A percentile compares a stretch with the other conserved stretches of the same genome.
These are phyloP conservation scores for Catharanthus roseus DNA, from an alignment of 257 asterid species.

Conservation along the genomic window DNA sequence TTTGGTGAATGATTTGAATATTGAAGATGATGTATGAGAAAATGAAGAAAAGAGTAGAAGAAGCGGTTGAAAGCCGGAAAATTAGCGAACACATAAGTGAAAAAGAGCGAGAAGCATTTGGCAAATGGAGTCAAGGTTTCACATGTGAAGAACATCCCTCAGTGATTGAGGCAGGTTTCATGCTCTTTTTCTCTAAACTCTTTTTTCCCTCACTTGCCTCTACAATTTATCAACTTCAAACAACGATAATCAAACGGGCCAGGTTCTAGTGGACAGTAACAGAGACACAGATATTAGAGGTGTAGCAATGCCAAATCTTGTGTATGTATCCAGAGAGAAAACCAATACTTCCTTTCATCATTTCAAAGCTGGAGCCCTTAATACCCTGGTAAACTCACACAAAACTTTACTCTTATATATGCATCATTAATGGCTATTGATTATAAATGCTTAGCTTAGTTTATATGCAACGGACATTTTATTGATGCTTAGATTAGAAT, in stretches of 20 bases:
- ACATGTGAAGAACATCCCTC: slow-evolving; percentile 51
- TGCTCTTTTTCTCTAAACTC: too few relatives aligned
- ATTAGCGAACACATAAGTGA: slow-evolving; percentile 32
- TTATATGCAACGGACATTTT: too few relatives aligned
- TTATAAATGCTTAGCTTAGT: too few relatives aligned
- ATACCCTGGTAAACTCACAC: slow-evolving; percentile 42
- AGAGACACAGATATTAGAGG: slow-evolving; percentile 37
- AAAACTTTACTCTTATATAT: background rate
- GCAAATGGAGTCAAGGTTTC: slow-evolving; percentile 37
- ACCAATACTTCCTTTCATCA: slow-evolving; percentile 41
- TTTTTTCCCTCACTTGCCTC: too few relatives aligned
- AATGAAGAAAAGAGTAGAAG: slow-evolving; percentile 52
- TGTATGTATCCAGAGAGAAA: slow-evolving; percentile 65
- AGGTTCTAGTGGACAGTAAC: slow-evolving; percentile 40
- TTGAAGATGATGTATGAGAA: slow-evolving; percentile 48
- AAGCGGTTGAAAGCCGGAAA: slow-evolving; percentile 35
- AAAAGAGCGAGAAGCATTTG: slow-evolving; percentile 24
- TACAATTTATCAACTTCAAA: too few relatives aligned
- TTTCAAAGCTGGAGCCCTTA: slow-evolving; percentile 85
- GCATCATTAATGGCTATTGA: too few relatives aligned
- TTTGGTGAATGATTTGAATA: too few relatives aligned
- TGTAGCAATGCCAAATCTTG: slow-evolving; percentile 53
- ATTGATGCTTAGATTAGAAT: too few relatives aligned
- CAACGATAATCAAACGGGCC: background rate
- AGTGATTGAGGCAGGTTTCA: slow-evolving; percentile 56